Percentiles rank a stretch among this genome's conserved stretches.
phyloP scores from a whole-genome alignment of 805 yeast genomes.

The Pichia cabralensis region DNA sequence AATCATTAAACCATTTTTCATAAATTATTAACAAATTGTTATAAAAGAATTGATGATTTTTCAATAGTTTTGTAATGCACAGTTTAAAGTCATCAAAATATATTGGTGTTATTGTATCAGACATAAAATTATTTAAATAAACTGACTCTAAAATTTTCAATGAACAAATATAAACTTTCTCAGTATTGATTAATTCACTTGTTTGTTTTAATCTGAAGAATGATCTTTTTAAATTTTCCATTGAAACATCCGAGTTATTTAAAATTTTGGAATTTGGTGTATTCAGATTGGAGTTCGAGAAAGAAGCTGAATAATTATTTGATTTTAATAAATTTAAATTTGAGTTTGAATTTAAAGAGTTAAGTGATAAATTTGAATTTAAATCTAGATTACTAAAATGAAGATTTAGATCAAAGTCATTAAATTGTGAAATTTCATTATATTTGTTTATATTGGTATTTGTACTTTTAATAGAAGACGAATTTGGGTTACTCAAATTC shows the following conservation, averaged over 20 bases:
- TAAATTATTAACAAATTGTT: constrained; percentile 19
- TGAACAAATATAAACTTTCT: constrained; percentile 36
- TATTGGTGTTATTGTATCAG: constrained; percentile 27
- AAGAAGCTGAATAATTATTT: no score
- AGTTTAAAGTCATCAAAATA: constrained; percentile 22
- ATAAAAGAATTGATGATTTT: constrained; percentile 25
- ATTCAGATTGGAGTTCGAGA: constrained; percentile 2
- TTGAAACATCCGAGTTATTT: neutral
- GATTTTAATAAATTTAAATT: neutral
- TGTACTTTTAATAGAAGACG: neutral
- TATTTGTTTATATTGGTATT: no score
- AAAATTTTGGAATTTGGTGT: constrained; percentile 8
- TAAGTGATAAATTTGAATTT: neutral
- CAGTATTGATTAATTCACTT: constrained; percentile 40
- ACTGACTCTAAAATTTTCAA: constrained; percentile 33
- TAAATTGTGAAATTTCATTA: no score
- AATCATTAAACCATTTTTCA: constrained; percentile 13
- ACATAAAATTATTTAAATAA: constrained; percentile 32
- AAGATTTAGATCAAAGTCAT: no score
- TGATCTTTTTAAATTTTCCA: constrained; percentile 10
- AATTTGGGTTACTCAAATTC: neutral
- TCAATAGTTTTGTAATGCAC: constrained; percentile 23
- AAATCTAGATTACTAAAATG: no score
- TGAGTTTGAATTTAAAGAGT: neutral
- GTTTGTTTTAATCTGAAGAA: constrained; percentile 23